Evolutionary conservation across 2,329 filamentous ascomycete species (phyloP).

Genomic region (Colletotrichum sp.): DNA sequence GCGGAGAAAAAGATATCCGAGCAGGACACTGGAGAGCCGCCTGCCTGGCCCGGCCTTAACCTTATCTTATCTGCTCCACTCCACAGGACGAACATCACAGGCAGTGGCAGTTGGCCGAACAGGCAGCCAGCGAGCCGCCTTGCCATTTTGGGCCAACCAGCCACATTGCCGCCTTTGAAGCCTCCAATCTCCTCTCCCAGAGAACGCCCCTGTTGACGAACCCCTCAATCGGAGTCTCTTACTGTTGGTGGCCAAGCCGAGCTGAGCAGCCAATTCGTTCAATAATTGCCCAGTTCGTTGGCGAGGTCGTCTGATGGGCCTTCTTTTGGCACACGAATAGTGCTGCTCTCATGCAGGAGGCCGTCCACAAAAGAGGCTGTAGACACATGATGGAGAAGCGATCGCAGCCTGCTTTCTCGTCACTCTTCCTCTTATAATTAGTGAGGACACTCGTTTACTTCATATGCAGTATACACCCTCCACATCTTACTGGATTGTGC

Average conservation of each 20-base stretch:
- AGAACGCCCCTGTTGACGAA: not conserved
- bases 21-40: not conserved
- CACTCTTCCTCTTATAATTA: not conserved
- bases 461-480: not conserved
- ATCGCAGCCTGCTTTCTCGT: not conserved
- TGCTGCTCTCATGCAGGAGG: not conserved
- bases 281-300: not conserved
- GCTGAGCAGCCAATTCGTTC: not conserved
- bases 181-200: not conserved
- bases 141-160: not conserved
- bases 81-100: not conserved
- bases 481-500: not conserved
- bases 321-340: not conserved
- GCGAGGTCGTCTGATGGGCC: not conserved
- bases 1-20: slow-evolving; percentile 16
- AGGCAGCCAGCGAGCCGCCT: not conserved
- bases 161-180: not conserved
- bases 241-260: not conserved
- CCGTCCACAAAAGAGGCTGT: not conserved
- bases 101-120: not conserved
- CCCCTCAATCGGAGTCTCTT: not conserved
- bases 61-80: slow-evolving; percentile 8
- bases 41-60: not conserved
- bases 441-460: not conserved
- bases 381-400: not conserved